Base-by-base conservation (phyloP, 179 eudicot species). In the Beta lomatogona region DNA sequence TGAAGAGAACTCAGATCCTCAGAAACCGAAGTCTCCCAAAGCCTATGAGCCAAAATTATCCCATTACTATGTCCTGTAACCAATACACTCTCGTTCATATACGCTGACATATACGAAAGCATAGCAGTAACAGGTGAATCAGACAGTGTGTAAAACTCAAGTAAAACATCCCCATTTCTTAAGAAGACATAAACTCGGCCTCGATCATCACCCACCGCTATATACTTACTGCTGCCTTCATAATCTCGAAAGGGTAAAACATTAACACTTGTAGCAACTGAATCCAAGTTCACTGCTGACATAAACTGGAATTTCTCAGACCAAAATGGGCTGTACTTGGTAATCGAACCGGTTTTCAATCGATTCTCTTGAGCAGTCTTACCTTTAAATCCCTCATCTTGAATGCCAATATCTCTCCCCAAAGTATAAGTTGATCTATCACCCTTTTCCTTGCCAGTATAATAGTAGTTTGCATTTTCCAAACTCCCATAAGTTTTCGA, bases 31-130 rank as follows among this genome's bases (percentile, higher is more conserved):
- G 81, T 82, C 86, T 96, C 99, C 97, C 94, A 94, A 83, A 93
- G 78, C 82, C 91, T 89, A 83, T 96, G 94, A 81, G 90, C 82
- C 82, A 90, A 86, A 80, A 94, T 85, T 1, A 85, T 75, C n/a
- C 99, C 99, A 77, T 90, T 85, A 58, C 80, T 86, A 79, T 96
- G 98, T 4, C 99, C 99, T 0, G 99, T 92, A 50, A 92, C 95
- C 19, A 96, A 9, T 57, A 93, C 60, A 76, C 89, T 94, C 86
- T 92, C 97, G 21, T 96, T 95, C 92, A 92, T 93, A 83, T 84
- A 87, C 31, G 88, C 81, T 0, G 98, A 94, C 83, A 92, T 75
- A 82, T 87, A 94, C 5, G 98, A 96, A 22, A 91, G 79, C 86
- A 93, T 90, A 14, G 95, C 84, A 8, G 97, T 91, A 0, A 93